Evolutionary conservation across 805 yeast genomes (phyloP), one percentile per base, ranked within the genome.

Genomic region (Kodamaea kaohsiungensis): DNA sequence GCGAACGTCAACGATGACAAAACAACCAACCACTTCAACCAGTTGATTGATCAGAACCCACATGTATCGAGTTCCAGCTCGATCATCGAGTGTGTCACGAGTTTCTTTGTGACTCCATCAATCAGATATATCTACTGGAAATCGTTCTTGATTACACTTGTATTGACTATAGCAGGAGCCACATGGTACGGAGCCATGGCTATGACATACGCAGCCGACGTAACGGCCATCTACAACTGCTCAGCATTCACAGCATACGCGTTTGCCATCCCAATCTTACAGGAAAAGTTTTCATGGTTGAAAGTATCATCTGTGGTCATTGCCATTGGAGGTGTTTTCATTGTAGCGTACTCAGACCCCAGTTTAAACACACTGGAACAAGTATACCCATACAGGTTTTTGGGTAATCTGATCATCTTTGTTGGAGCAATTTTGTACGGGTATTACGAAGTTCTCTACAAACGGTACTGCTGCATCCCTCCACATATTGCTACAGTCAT

Each of bases 211-310:
- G 90, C 96, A 0, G 79, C 90, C 2, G 96, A 91, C 63, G 87
- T 91, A 38, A 91, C 96, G 1, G 97, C 97, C 2, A 90, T 90
- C 56, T 91, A 90, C 72, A 90, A 91, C 72, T 89, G 95, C 66
- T 86, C 93, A 13, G 96, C 96, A 0, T 91, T 91, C 67, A 87
- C 92, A 3, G 96, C 96, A 0, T 86, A 91, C 64, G 81, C 89
- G 13, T 90, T 91, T 69, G 90, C 96, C 2, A 85, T 91, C 25
- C 89, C 91, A 0, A 68, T 91, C 17, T 73, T 91, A 49, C 73
- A 81, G 35, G 97, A 91, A 63, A 73, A 69, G 48, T 83, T 89
- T 62, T 81, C 86, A 2, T 76, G 82, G 75, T 63, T 81, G 50
- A 90, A 91, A 67, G 77, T 83, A 8, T 63, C 76, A 27, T 82